Base-by-base conservation (phyloP, 2,329 filamentous ascomycete species). In the Apiospora hydei region DNA sequence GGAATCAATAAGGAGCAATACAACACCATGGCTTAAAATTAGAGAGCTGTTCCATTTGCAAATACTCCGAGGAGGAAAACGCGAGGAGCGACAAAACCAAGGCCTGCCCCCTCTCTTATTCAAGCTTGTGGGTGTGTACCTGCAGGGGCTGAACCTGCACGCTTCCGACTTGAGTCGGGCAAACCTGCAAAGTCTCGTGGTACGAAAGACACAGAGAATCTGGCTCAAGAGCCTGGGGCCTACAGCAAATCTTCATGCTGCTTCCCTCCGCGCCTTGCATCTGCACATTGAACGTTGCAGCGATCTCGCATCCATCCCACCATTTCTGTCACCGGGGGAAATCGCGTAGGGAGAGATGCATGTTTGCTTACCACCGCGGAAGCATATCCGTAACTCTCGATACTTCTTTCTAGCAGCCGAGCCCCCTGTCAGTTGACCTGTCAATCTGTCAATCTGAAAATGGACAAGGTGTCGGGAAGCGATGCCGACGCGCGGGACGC, bases 141-240 rank as follows among this genome's bases (percentile, higher is more conserved):
- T 69, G 67, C 67, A 47, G 67, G 26, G 67, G 67, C 67, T 49
- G 67, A 49, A 16, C 26, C 44, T 69, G 67, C 67, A 49, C 44
- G 7, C 18, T 21, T n/a, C 67, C 67, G 67, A 44, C 26, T 10
- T 49, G 67, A 68, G 67, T 64, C 34, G 57, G 57, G 18, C 57
- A 64, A 64, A 64, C 57, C 21, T 64, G 57, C 34, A 41, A 41
- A 14, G 10, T 64, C 57, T 64, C 26, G 57, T 64, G 34, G n/a
- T 14, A 64, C 57, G 57, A 24, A 24, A 34, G 57, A 64, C 34
- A 41, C 67, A 49, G 18, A 43, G 24, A 68, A 68, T 21, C 67
- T 30, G 24, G 24, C 67, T 21, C 41, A 34, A 43, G 38, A n/a
- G 5, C 43, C 30, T n/a, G 57, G 34, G 43, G n/a, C 43, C 67